Evolutionary conservation across 331 rosid genomes (phyloP).

Genomic region (Erythrophleum ivorense): DNA sequence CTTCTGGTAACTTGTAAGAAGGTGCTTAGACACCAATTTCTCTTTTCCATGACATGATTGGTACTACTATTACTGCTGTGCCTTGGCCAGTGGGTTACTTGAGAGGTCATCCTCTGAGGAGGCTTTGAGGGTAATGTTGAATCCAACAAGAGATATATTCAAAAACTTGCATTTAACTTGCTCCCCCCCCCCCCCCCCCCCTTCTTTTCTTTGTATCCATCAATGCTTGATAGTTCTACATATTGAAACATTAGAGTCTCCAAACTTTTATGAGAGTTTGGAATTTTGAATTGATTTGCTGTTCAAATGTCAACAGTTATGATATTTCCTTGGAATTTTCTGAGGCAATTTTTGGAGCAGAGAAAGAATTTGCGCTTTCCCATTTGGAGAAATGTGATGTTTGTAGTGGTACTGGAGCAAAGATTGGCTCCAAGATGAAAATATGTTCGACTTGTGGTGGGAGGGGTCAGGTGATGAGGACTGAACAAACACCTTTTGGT

Average conservation of each 20-base stretch:
- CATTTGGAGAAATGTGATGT: slow-evolving; percentile 76
- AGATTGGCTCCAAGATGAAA: slow-evolving; percentile 67
- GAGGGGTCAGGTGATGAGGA: slow-evolving; percentile 85
- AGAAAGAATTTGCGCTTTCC: slow-evolving; percentile 75
- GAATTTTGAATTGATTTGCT: slow-evolving; percentile 12
- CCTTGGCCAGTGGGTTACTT: too few species aligned
- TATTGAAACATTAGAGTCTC: neutral
- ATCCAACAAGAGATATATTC: too few species aligned
- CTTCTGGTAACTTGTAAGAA: neutral
- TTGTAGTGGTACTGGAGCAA: slow-evolving; percentile 69
- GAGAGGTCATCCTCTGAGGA: too few species aligned
- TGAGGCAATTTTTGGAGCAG: slow-evolving; percentile 76
- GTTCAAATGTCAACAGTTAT: slow-evolving; percentile 51
- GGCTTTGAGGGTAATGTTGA: too few species aligned
- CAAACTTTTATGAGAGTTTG: neutral
- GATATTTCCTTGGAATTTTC: slow-evolving; percentile 66
- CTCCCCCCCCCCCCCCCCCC: too few species aligned
- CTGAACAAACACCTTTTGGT: slow-evolving; percentile 85
- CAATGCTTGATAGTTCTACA: neutral
- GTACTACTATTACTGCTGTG: neutral
- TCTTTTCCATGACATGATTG: neutral
- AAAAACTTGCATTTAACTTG: too few species aligned
- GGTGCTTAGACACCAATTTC: neutral
- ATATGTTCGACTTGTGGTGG: slow-evolving; percentile 83
- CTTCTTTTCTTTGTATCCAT: too few species aligned